Percentiles rank a stretch among this genome's conserved stretches.
phyloP scores from a whole-genome alignment of 768 basidiomycete genomes.

The Hygrocybe punicea region DNA sequence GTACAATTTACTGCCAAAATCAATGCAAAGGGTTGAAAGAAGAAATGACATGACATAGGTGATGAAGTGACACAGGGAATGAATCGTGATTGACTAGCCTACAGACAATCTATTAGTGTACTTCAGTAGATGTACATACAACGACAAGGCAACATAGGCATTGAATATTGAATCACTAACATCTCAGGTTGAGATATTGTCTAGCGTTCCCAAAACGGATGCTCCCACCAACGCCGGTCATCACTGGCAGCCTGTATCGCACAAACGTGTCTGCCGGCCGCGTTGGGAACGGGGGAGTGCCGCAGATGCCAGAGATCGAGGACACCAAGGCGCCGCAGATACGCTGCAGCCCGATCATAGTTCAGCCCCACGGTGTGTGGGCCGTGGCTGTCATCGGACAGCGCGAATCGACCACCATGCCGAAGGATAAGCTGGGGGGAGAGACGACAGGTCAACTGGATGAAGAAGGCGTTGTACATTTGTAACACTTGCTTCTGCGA shows the following conservation, averaged over 20 bases:
- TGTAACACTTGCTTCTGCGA: conserved; percentile 54
- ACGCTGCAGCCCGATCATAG: conserved; percentile 63
- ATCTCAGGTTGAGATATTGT: too few relatives aligned
- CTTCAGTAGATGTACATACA: too few relatives aligned
- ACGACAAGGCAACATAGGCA: too few relatives aligned
- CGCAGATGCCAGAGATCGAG: conserved; percentile 63
- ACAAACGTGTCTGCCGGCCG: conserved; percentile 43
- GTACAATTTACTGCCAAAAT: too few relatives aligned
- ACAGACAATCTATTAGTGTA: too few relatives aligned
- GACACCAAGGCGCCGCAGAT: conserved; percentile 60
- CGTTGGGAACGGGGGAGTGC: conserved; percentile 38
- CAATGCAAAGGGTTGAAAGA: too few relatives aligned
- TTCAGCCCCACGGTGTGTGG: conserved; percentile 85
- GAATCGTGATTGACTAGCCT: too few relatives aligned
- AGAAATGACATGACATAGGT: too few relatives aligned
- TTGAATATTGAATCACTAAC: too few relatives aligned
- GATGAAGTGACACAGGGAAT: too few relatives aligned
- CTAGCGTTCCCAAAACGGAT: conserved; percentile 57
- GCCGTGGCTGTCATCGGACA: conserved; percentile 97
- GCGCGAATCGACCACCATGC: conserved; percentile 67
- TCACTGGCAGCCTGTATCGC: conserved; percentile 46
- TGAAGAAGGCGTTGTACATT: conserved; percentile 8
- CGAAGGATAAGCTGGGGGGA: conserved; percentile 54
- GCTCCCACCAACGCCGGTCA: conserved; percentile 52
- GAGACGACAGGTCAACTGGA: conserved; percentile 3